A percentile compares a stretch with the other conserved stretches of the same genome.
Conservation (phyloP, 1,139 yeast genomes). For the Maudiozyma humilis region DNA sequence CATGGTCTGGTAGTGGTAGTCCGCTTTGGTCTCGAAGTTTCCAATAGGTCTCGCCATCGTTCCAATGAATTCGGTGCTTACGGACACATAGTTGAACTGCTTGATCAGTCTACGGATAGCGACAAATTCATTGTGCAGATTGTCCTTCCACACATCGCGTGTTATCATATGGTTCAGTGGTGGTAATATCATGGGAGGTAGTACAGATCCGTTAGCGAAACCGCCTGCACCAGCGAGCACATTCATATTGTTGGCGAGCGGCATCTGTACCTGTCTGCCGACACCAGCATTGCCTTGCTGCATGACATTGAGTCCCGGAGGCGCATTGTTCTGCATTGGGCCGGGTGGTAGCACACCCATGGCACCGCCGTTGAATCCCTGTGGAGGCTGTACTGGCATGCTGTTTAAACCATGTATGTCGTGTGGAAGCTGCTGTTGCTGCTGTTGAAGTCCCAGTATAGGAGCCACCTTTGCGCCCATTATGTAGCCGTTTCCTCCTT, state of each 20-base stretch:
- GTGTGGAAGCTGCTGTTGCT: slow-evolving; percentile 6
- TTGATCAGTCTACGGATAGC: slow-evolving; percentile 62
- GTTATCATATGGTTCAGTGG: slow-evolving; percentile 30
- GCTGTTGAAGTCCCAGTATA: slow-evolving; percentile 14
- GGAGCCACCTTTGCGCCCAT: slow-evolving; percentile 26
- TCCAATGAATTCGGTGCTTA: slow-evolving; percentile 91
- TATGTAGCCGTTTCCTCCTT: slow-evolving; percentile 17
- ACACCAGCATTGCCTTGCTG: slow-evolving; percentile 6
- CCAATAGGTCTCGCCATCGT: slow-evolving; percentile 95
- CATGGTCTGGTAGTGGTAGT: slow-evolving; percentile 92
- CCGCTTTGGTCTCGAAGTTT: slow-evolving; percentile 81
- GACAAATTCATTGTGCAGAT: slow-evolving; percentile 74
- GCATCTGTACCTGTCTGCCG: slow-evolving; percentile 7
- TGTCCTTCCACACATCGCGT: slow-evolving; percentile 75
- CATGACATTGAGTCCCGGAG: slow-evolving; percentile 7
- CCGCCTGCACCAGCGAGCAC: slow-evolving; percentile 5
- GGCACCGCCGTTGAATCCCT: slow-evolving; percentile 4
- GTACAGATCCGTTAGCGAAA: slow-evolving; percentile 1
- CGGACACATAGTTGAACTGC: slow-evolving; percentile 63
- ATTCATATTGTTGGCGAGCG: slow-evolving; percentile 16
- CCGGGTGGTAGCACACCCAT: slow-evolving; percentile 3
- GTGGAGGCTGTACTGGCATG: slow-evolving; percentile 2
- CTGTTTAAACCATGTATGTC: not conserved
- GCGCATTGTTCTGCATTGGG: slow-evolving; percentile 3
- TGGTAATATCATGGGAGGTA: slow-evolving; percentile 23